Evolutionary conservation across 495 filamentous ascomycete species (phyloP).

Genomic region (Chaetomium cochliodes): DNA sequence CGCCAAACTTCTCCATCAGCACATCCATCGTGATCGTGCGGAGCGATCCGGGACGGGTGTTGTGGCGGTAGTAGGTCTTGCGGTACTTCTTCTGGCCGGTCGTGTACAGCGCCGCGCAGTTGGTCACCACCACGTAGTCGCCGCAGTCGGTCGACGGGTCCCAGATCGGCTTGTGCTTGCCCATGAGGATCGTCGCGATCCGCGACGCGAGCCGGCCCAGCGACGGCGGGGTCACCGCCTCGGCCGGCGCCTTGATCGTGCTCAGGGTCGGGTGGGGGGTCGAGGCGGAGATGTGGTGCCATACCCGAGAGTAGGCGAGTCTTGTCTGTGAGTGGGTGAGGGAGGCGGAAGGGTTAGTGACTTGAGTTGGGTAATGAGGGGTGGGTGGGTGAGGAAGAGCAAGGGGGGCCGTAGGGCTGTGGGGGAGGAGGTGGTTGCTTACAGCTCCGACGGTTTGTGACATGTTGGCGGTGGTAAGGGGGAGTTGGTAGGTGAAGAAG

Average conservation of each 20-base stretch:
- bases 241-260: slow-evolving; percentile 50
- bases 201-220: slow-evolving; percentile 88
- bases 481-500: not conserved
- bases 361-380: no score
- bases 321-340: slow-evolving; percentile 64
- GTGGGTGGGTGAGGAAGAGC: no score
- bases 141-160: slow-evolving; percentile 96
- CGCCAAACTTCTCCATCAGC: slow-evolving; percentile 91
- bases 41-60: slow-evolving; percentile 81
- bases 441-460: slow-evolving; percentile 32
- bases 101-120: slow-evolving; percentile 79
- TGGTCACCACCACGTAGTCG: slow-evolving; percentile 93
- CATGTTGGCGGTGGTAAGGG: slow-evolving; percentile 22
- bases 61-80: slow-evolving; percentile 94
- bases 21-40: slow-evolving; percentile 90
- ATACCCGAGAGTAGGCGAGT: slow-evolving; percentile 91
- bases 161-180: slow-evolving; percentile 98
- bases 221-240: slow-evolving; percentile 60
- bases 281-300: slow-evolving; percentile 80
- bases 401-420: not conserved
- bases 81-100: slow-evolving; percentile 90
- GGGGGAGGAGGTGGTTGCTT: not conserved
- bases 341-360: not conserved
- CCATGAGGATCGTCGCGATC: slow-evolving; percentile 92
- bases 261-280: slow-evolving; percentile 54